Evolutionary conservation across 2,329 filamentous ascomycete species (phyloP), one percentile per base, ranked within the genome.

Genomic region (Alternaria metachromatica): DNA sequence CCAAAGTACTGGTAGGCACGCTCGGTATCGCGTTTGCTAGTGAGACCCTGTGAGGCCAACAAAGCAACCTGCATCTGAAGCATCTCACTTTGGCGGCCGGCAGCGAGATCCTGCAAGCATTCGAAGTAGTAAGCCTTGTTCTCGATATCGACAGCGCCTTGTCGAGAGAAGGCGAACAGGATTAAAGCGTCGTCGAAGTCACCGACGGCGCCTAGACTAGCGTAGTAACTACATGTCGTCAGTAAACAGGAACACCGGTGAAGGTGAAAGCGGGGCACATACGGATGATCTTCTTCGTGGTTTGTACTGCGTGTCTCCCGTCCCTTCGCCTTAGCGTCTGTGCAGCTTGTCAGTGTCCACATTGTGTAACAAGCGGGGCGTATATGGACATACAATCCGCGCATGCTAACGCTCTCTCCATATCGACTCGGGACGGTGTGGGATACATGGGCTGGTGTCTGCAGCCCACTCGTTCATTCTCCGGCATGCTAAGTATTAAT

Each of bases 171-270:
- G 5, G 88, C 87, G 75, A 88, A 90, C 26, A 84, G 79, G 18
- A 93, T 79, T n/a, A 89, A 78, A 1, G 80, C 72, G 71, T 91
- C 88, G 6, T 87, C 84, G 76, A 92, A 91, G 72, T 90, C 86
- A 43, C 86, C 84, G 9, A 88, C 76, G 13, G 85, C 84, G 21
- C 90, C 90, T 21, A 93, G 81, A 66, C 88, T 87, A 54, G 88
- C 87, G 74, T 90, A 91, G 68, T 85, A 82, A 64, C 82, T 82
- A 60, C 77, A 72, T 43, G 78, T 64, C 45, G 64, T 65, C 51
- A 63, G 64, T 43, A 46, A 12, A 6, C 6, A 25, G 11, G 6
- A 8, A 33, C 44, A 9, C 25, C 26, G 10, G 26, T 41, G 26
- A 48, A 43, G 30, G 53, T 43, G 49, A 45, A 56, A 44, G 30